These are phyloP conservation scores for Phytophthora macrochlamydospora DNA, from an alignment of 352 stramenopile species.

Conservation along the genomic window DNA sequence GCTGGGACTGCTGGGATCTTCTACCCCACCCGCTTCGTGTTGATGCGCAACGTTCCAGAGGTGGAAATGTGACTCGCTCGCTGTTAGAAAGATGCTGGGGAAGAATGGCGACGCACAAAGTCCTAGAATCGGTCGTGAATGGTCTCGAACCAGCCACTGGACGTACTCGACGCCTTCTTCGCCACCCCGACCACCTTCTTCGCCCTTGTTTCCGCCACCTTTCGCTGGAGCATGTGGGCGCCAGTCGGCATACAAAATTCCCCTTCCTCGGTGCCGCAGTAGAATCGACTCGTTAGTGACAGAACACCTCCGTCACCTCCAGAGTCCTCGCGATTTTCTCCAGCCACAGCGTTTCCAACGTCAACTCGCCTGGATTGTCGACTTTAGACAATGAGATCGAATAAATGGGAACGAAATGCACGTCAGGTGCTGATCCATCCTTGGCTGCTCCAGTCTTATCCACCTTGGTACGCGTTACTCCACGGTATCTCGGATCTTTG, in stretches of 20 bases:
- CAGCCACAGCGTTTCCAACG: slow-evolving; percentile 70
- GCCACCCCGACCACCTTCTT: slow-evolving; percentile 39
- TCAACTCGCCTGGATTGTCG: slow-evolving; percentile 69
- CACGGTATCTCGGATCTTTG: slow-evolving; percentile 84
- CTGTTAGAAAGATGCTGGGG: slow-evolving; percentile 84
- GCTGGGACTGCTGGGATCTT: slow-evolving; percentile 1
- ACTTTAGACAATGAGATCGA: slow-evolving; percentile 80
- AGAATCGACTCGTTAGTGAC: slow-evolving; percentile 71
- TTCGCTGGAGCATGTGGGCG: slow-evolving; percentile 60
- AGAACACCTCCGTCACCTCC: slow-evolving; percentile 4
- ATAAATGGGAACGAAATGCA: slow-evolving; percentile 87
- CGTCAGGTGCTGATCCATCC: slow-evolving; percentile 60
- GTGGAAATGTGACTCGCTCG: slow-evolving; percentile 92
- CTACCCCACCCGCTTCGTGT: slow-evolving; percentile 11
- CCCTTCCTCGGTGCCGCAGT: slow-evolving; percentile 88
- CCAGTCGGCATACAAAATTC: slow-evolving; percentile 93
- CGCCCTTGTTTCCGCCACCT: slow-evolving; percentile 35
- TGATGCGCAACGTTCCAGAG: slow-evolving; percentile 89
- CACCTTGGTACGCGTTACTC: slow-evolving; percentile 61
- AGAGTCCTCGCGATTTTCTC: slow-evolving; percentile 66
- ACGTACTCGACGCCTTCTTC: slow-evolving; percentile 89
- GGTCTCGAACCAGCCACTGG: slow-evolving; percentile 89
- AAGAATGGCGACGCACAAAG: slow-evolving; percentile 92
- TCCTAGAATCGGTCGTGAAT: slow-evolving; percentile 82
- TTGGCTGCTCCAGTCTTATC: slow-evolving; percentile 63